These are phyloP conservation scores for Helichrysum umbraculigerum DNA, from an alignment of 129 eudicot genomes.

Conservation along the genomic window DNA sequence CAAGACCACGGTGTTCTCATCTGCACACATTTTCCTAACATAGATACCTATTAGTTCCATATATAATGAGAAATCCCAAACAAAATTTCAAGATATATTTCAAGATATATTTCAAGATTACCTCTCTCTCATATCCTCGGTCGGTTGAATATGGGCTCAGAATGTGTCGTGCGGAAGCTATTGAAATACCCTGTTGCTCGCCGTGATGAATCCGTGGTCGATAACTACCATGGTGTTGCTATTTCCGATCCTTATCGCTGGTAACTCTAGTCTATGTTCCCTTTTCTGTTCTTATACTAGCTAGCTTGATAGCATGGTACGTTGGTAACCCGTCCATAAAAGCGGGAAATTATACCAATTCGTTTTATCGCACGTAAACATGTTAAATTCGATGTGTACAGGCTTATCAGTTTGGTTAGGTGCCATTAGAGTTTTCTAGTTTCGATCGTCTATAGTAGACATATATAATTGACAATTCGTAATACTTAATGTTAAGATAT, in stretches of 20 bases:
- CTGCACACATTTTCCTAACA: slow-evolving; percentile 16
- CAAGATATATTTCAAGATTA: slow-evolving; percentile 9
- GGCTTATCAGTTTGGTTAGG: no score
- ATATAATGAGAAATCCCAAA: not conserved
- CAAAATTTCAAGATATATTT: slow-evolving; percentile 9
- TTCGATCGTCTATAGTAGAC: no score
- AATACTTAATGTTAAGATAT: no score
- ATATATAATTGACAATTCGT: no score
- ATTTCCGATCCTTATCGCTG: slow-evolving; percentile 90
- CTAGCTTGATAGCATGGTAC: no score
- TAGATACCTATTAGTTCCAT: slow-evolving; percentile 14
- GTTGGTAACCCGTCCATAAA: no score
- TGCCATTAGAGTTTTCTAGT: no score
- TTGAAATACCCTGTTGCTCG: slow-evolving; percentile 59
- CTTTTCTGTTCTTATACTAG: not conserved
- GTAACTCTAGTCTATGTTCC: slow-evolving; percentile 31
- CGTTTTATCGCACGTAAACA: no score
- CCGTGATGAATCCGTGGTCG: slow-evolving; percentile 70
- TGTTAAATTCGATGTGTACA: no score
- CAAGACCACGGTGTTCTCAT: slow-evolving; percentile 35
- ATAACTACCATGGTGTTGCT: slow-evolving; percentile 70
- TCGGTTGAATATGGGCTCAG: slow-evolving; percentile 52
- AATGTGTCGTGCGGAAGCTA: slow-evolving; percentile 33
- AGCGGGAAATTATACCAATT: no score
- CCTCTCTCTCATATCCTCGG: not conserved